phyloP scores from a whole-genome alignment of 345 rosid genomes.

The Stellera chamaejasme region DNA sequence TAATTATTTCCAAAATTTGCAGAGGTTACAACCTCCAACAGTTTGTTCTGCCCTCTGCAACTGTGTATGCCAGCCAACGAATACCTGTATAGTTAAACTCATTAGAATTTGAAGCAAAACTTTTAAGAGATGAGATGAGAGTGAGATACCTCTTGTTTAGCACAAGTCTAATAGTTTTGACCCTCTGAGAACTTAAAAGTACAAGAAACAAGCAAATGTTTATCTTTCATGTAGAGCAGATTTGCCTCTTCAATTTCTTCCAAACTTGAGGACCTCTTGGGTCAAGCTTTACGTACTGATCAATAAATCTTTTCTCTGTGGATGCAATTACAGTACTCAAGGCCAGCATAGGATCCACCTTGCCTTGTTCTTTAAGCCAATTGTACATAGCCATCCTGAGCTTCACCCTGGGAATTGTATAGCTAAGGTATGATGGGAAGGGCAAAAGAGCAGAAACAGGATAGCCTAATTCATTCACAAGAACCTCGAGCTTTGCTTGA shows the following conservation, averaged over 20 bases:
- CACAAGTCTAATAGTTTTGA: too few relatives aligned
- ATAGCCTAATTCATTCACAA: slow-evolving; percentile 43
- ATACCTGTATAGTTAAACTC: too few relatives aligned
- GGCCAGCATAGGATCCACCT: slow-evolving; percentile 21
- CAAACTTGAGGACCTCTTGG: slow-evolving; percentile 56
- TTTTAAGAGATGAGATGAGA: too few relatives aligned
- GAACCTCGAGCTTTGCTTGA: slow-evolving; percentile 44
- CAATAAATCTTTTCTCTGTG: slow-evolving; percentile 30
- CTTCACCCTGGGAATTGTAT: slow-evolving; percentile 38
- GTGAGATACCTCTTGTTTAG: too few relatives aligned
- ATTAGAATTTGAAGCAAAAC: too few relatives aligned
- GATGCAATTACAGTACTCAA: slow-evolving; percentile 44
- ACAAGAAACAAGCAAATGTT: background rate
- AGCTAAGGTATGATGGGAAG: slow-evolving; percentile 51
- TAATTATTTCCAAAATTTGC: too few relatives aligned
- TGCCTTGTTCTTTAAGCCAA: slow-evolving; percentile 56
- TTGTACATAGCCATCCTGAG: slow-evolving; percentile 52
- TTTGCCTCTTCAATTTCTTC: slow-evolving; percentile 43
- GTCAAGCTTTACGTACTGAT: slow-evolving; percentile 38
- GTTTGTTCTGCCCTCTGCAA: too few relatives aligned
- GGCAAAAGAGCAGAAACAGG: slow-evolving; percentile 33
- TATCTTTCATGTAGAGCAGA: slow-evolving; percentile 10
- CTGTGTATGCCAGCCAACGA: too few relatives aligned
- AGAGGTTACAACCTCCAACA: too few relatives aligned
- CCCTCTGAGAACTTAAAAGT: background rate